Conservation (phyloP, 345 rosid species). For the Clarkia xantiana region DNA sequence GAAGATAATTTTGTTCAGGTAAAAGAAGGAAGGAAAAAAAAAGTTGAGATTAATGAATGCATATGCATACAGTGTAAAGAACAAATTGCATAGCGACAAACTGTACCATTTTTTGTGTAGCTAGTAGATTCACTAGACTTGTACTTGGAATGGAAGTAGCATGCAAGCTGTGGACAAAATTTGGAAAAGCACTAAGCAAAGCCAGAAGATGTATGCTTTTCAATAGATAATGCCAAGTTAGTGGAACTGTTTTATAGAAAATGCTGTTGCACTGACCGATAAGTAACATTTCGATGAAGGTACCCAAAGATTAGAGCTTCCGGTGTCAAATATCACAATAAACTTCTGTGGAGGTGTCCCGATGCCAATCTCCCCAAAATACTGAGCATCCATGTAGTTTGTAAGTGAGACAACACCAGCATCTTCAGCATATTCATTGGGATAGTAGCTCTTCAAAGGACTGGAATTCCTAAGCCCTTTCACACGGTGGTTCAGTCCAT, state of each 20-base stretch:
- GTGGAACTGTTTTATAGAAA: not conserved
- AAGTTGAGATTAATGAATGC: too few relatives aligned
- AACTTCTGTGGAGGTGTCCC: conserved; percentile 85
- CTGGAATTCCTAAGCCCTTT: conserved; percentile 24
- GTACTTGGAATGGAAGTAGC: conserved; percentile 78
- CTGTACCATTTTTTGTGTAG: conserved; percentile 57
- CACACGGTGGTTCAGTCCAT: conserved; percentile 29
- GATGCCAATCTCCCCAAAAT: conserved; percentile 72
- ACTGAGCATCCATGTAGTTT: conserved; percentile 86
- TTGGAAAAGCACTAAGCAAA: not conserved
- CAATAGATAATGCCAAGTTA: too few relatives aligned
- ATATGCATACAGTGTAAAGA: not conserved
- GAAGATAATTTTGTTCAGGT: too few relatives aligned
- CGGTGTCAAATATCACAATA: conserved; percentile 82
- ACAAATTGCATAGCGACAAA: not conserved
- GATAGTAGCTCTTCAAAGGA: too few relatives aligned
- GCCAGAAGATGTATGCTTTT: too few relatives aligned
- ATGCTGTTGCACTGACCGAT: conserved; percentile 31
- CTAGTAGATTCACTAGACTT: conserved; percentile 56
- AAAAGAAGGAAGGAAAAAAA: too few relatives aligned
- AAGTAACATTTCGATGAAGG: conserved; percentile 77
- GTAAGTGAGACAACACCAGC: conserved; percentile 44
- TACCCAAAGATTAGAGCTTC: conserved; percentile 95
- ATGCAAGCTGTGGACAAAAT: conserved; percentile 45
- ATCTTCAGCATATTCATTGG: conserved; percentile 25